phyloP scores from a whole-genome alignment of 495 filamentous ascomycete genomes.

The Penicillium maclennaniae region DNA sequence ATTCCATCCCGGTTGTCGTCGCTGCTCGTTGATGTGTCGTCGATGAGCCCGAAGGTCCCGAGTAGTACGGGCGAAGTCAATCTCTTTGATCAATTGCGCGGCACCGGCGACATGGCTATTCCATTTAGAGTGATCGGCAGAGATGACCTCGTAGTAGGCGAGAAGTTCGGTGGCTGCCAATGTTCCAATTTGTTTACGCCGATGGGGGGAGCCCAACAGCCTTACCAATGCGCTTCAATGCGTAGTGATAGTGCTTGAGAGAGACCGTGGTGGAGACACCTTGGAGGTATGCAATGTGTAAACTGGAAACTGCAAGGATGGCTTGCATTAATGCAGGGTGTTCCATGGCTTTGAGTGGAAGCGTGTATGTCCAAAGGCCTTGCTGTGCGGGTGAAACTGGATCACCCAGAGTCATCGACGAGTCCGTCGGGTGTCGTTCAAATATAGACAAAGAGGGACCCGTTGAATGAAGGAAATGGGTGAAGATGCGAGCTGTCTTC shows the following conservation, averaged over 20 bases:
- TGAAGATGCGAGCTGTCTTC: constrained; percentile 80
- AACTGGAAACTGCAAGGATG: constrained; percentile 80
- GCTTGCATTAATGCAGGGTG: constrained; percentile 85
- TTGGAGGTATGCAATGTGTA: constrained; percentile 86
- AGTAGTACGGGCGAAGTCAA: constrained; percentile 70
- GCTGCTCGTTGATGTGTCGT: constrained; percentile 27
- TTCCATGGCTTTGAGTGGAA: constrained; percentile 79
- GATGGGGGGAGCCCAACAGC: constrained; percentile 65
- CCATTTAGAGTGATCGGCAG: constrained; percentile 94
- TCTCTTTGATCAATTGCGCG: constrained; percentile 75
- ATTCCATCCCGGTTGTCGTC: constrained; percentile 15
- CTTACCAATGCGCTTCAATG: constrained; percentile 70
- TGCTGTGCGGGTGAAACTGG: constrained; percentile 66
- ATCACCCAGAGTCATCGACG: constrained; percentile 64
- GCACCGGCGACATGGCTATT: constrained; percentile 85
- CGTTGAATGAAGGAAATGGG: constrained; percentile 88
- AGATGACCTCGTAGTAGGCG: constrained; percentile 91
- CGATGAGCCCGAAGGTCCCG: constrained; percentile 59
- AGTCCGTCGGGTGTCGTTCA: constrained; percentile 77
- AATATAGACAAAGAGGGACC: constrained; percentile 84
- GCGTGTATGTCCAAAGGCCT: constrained; percentile 80
- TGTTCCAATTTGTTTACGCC: constrained; percentile 75
- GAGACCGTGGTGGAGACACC: constrained; percentile 68
- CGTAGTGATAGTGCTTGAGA: constrained; percentile 87
- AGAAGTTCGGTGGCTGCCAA: constrained; percentile 85